phyloP scores from a whole-genome alignment of 2,329 filamentous ascomycete species.

The Penicillium sp. region DNA sequence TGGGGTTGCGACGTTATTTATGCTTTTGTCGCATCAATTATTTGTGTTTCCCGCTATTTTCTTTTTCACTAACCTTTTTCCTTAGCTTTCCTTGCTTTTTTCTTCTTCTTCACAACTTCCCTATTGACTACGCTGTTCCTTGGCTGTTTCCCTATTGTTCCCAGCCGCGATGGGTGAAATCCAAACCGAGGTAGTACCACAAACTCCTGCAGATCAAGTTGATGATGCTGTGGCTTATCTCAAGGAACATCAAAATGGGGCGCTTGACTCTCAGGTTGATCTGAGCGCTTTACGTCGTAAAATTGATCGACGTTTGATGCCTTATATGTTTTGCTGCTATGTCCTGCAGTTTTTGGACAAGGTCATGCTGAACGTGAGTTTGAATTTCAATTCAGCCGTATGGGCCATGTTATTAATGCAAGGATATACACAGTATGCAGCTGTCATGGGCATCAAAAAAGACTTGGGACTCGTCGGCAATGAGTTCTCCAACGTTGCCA shows the following conservation, averaged over 20 bases:
- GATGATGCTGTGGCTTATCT: conserved; percentile 28
- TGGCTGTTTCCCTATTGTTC: not conserved
- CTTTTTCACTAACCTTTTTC: not conserved
- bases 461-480: conserved; percentile 57
- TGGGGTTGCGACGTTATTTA: not conserved
- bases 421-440: conserved; percentile 46
- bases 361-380: conserved; percentile 31
- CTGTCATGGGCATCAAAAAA: conserved; percentile 60
- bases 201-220: conserved; percentile 2
- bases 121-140: no score
- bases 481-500: conserved; percentile 61
- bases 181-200: conserved; percentile 4
- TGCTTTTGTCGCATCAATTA: not conserved
- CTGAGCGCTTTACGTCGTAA: conserved; percentile 28
- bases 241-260: conserved; percentile 13
- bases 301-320: conserved; percentile 35
- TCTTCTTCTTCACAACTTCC: not conserved
- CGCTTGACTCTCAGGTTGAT: conserved; percentile 14
- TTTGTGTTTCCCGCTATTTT: not conserved
- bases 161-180: conserved; percentile 16
- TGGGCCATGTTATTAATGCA: not conserved
- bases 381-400: not conserved
- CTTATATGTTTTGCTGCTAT: conserved; percentile 36
- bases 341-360: conserved; percentile 38
- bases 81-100: not conserved